phyloP scores from a whole-genome alignment of 768 basidiomycete genomes.

The Collybiopsis luxurians region DNA sequence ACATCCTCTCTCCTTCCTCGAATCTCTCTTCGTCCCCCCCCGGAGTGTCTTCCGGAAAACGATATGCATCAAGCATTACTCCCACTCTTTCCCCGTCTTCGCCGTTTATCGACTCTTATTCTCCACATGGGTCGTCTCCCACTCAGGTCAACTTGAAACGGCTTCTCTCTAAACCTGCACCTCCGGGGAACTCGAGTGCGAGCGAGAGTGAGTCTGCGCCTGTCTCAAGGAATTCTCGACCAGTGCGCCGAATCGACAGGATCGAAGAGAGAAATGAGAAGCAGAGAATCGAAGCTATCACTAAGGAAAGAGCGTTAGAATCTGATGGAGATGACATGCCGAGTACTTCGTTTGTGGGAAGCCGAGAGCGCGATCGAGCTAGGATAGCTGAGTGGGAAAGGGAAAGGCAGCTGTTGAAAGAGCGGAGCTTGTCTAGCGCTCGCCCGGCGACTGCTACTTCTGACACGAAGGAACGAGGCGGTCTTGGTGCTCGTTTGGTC shows the following conservation, averaged over 20 bases:
- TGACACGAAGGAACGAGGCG: not conserved
- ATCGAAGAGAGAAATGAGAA: constrained; percentile 2
- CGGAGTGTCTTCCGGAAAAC: not conserved
- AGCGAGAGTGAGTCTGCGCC: not conserved
- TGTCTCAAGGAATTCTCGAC: not conserved
- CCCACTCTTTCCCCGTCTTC: not conserved
- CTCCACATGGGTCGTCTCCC: not conserved
- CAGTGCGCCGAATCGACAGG: not conserved
- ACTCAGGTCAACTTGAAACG: constrained; percentile 3
- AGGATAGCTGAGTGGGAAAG: constrained; percentile 2
- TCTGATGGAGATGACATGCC: not conserved
- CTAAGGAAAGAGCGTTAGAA: not conserved
- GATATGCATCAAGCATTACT: not conserved
- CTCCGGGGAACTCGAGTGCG: constrained; percentile 3
- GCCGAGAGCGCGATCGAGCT: constrained; percentile 1
- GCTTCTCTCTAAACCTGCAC: constrained; percentile 7
- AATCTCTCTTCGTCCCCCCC: not conserved
- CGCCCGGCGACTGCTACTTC: not conserved
- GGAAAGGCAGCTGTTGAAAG: constrained; percentile 1
- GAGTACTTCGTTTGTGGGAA: not conserved
- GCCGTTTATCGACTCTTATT: not conserved
- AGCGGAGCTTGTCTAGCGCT: not conserved
- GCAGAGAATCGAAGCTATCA: constrained; percentile 4
- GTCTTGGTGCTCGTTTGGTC: not conserved
- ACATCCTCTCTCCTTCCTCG: not conserved